Base-by-base conservation (phyloP, 345 rosid species). In the Gossypium longicalyx region DNA sequence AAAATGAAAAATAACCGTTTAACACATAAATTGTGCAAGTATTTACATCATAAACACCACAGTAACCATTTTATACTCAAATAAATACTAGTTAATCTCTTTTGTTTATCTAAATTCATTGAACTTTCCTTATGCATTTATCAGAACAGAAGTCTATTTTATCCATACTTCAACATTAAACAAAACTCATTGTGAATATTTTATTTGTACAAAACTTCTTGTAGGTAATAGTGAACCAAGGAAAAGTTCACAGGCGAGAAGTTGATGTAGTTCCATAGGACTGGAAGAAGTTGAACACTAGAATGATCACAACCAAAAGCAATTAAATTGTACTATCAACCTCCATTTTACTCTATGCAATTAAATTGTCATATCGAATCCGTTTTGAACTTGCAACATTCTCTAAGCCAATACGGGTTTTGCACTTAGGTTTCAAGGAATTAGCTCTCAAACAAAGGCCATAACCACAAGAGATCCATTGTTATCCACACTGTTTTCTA, bases 361-460 rank as follows among this genome's bases (percentile, higher is more conserved):
- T 27, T 20, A 27, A 44, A 66, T 72, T 52, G 41, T 51, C 67
- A 27, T 7, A 20, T 22, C 73, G 51, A 75, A 34, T 13, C 48
- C 4, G 76, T 60, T 47, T 78, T 41, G 74, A 76, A 51, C 38
- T 77, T 15, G n/a, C 78, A 76, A 68, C 54, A 41, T 12, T 77
- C 20, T 86, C 76, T 49, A 77, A 63, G 74, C 47, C 81, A 20
- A 57, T 45, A 70, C 45, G 41, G 41, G 41, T 34, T 34, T 34
- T 51, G 73, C 78, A 73, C 67, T 73, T 84, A 16, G 77, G 80
- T 59, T 61, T 74, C 20, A 67, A 70, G 69, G 57, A 70, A 72
- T 79, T 77, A 71, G 67, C 57, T 61, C 68, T 70, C 12, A 17
- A 71, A 74, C 54, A 73, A 72, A 20, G 75, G 73, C 79, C 71